A percentile compares a stretch with the other conserved stretches of the same genome.
Conservation (phyloP, 228 moss, liverwort and hornwort genomes). For the Sphagnum magellanicum region DNA sequence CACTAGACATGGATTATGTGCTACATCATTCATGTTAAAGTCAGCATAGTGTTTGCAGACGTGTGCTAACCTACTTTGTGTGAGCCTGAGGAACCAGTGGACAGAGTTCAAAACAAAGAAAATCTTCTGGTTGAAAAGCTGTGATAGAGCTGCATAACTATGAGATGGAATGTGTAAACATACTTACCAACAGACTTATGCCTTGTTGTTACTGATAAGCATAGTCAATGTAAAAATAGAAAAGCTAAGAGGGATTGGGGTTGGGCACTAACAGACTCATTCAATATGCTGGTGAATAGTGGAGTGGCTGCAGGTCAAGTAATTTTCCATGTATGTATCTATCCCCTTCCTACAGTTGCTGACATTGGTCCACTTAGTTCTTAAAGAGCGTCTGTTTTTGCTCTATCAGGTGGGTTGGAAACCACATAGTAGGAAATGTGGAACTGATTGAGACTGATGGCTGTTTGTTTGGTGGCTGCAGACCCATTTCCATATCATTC, state of each 20-base stretch:
- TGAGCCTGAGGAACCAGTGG: no score
- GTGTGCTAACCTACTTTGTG: no score
- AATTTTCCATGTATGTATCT: constrained; percentile 45
- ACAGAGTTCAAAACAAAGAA: no score
- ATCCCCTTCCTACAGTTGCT: background rate
- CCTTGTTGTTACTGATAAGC: constrained; percentile 3
- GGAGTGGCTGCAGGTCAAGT: constrained; percentile 68
- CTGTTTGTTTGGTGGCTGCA: constrained; percentile 8
- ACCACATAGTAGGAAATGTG: background rate
- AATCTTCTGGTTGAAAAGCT: no score
- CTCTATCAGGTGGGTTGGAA: background rate
- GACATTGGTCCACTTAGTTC: background rate
- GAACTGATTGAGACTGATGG: background rate
- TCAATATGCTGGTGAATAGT: constrained; percentile 64
- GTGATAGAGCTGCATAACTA: no score
- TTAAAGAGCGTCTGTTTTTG: background rate
- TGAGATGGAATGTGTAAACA: no score
- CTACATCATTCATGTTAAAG: no score
- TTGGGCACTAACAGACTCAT: constrained; percentile 34
- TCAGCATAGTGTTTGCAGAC: no score
- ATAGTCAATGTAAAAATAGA: no score
- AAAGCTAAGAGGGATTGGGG: background rate
- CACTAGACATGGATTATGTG: no score
- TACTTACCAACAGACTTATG: no score
- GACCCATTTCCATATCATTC: constrained; percentile 67